Evolutionary conservation across 179 eudicot species (phyloP), one percentile per base, ranked within the genome.

Genomic region (Carnegiea gigantea): DNA sequence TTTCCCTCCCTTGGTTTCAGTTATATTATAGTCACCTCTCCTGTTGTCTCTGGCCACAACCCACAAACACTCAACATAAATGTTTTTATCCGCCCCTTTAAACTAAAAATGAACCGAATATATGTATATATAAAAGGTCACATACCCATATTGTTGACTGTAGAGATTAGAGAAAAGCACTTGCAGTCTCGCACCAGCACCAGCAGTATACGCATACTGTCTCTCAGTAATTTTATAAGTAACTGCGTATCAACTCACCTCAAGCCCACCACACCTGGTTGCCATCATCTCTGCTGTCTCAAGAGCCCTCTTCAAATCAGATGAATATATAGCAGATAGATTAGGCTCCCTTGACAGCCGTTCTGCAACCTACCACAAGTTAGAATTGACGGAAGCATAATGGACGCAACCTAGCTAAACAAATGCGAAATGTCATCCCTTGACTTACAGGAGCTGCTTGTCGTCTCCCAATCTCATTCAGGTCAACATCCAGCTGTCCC

Each of bases 221-320:
- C 21, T 15, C 62, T 18, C 15, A 18, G 14, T 54, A 28, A 20
- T 46, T 15, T 33, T 59, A 40, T 4, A 10, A 73, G 65, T 11
- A 9, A 33, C 4, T 21, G 44, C 26, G 38, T 43, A 54, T 46
- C 9, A 33, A 70, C 88, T 82, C 80, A 93, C 95, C 95, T 93
- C 89, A 85, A 89, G 82, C 44, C 44, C 91, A n/a, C 90, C 93
- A 88, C 90, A 89, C 53, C 79, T 84, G 75, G 82, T 85, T 79
- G 98, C 97, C 75, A 95, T 92, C 57, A 82, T 86, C 82, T 91
- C 88, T 18, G 98, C 98, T 17, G 98, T 93, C 80, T 90, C 90
- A 75, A 79, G 83, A 79, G 98, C 97, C 83, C 98, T 86, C 77
- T 88, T 93, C 85, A 93, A 78, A 86, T 95, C 98, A 71, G 98